phyloP scores from a whole-genome alignment of 164 flowering plant species.

The Annona cherimola region DNA sequence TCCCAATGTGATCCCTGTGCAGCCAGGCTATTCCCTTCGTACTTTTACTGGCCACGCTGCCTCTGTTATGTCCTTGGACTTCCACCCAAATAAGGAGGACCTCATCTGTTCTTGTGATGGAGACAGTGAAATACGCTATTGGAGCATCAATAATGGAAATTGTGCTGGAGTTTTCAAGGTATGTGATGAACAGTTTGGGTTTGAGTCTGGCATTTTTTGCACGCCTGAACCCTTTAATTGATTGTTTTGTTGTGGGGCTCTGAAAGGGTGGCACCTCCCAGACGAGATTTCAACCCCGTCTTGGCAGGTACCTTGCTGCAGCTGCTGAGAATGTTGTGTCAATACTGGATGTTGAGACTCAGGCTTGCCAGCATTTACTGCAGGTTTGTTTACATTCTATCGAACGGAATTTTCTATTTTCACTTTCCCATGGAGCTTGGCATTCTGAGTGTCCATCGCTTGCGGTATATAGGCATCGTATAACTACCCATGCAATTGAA shows the following conservation, averaged over 20 bases:
- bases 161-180: slow-evolving; percentile 64
- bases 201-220: background rate
- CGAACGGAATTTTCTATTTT: no score
- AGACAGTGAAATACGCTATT: slow-evolving; percentile 66
- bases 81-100: slow-evolving; percentile 72
- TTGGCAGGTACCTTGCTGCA: slow-evolving; percentile 68
- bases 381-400: slow-evolving; percentile 39
- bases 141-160: slow-evolving; percentile 74
- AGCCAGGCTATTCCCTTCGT: slow-evolving; percentile 68
- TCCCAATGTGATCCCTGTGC: slow-evolving; percentile 18
- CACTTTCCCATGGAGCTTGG: no score
- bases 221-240: background rate
- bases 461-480: no score
- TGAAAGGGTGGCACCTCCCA: slow-evolving; percentile 55
- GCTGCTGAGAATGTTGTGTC: slow-evolving; percentile 58
- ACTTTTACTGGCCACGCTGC: slow-evolving; percentile 67
- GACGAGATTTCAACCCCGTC: slow-evolving; percentile 67
- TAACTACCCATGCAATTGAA: no score
- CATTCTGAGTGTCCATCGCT: no score
- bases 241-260: background rate
- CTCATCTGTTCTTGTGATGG: slow-evolving; percentile 78
- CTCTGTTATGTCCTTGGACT: slow-evolving; percentile 66
- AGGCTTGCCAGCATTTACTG: slow-evolving; percentile 42
- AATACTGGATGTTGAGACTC: slow-evolving; percentile 69
- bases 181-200: slow-evolving; percentile 4